Base-by-base conservation (phyloP, 768 basidiomycete species). In the Agaricus subrufescens region DNA sequence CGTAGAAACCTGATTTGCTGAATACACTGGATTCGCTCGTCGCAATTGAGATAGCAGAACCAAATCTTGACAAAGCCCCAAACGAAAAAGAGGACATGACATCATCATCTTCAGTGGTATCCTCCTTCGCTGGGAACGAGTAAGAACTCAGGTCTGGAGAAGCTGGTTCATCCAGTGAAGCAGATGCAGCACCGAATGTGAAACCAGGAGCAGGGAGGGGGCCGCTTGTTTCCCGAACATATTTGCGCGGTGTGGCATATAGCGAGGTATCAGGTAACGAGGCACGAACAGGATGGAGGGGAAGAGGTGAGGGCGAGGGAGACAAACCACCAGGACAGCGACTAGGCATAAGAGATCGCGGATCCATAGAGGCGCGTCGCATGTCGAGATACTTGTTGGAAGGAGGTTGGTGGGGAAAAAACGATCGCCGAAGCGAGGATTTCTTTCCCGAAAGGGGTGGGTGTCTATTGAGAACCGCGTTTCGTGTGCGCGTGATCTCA, bases 151-250 rank as follows among this genome's bases (percentile, higher is more conserved):
- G 65, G 53, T 84, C 83, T 3, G 84, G 82, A 8, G 84, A 84
- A 47, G 76, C 76, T 48, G 76, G 73, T 49, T 85, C 84, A 54
- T 77, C 76, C 55, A 75, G 78, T 4, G 70, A 70, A 60, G 78
- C 74, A 49, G 73, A 80, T 29, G 85, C 80, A 9, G 78, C 76
- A 56, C 85, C 85, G 60, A 87, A 87, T 46, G 82, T 82, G 71
- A 83, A 86, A 54, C 77, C 79, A 40, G 83, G 83, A 4, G 76
- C 75, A 1, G 85, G 85, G 15, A 86, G 72, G 4, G 85, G 85
- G 2, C 85, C 85, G 8, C 83, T 70, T 58, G 82, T 67, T 56
- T 73, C 74, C 45, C 76, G 67, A 34, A 79, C 62, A 10, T 73
- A 63, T 38, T 84, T 78, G 6, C 80, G 73, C 29, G 77, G 71